Conservation (phyloP, 805 yeast species). For the Myxozyma geophila region DNA sequence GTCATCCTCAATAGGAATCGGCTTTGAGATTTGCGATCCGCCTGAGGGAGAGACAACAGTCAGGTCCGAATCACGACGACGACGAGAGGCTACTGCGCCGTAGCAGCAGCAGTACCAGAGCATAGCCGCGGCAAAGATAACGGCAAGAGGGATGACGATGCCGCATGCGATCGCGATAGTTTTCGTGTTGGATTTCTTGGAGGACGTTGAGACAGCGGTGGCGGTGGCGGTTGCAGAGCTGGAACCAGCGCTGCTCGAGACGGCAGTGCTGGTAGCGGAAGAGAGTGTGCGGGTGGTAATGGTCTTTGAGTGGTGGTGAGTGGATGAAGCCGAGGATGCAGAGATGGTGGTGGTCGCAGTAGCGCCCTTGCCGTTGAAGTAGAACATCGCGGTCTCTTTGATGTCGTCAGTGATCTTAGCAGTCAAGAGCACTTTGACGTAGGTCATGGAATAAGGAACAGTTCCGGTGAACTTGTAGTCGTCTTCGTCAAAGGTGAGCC, state of each 20-base stretch:
- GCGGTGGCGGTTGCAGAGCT: constrained; percentile 13
- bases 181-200: constrained; percentile 46
- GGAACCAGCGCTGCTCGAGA: constrained; percentile 21
- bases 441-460: constrained; percentile 58
- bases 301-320: constrained; percentile 40
- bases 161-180: constrained; percentile 88
- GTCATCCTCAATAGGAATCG: constrained; percentile 34
- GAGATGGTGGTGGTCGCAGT: constrained; percentile 20
- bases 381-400: constrained; percentile 37
- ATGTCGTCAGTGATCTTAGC: constrained; percentile 56
- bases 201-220: constrained; percentile 37
- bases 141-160: constrained; percentile 72
- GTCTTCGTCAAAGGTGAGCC: constrained; percentile 67
- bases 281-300: constrained; percentile 40
- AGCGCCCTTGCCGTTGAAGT: constrained; percentile 43
- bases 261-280: constrained; percentile 41
- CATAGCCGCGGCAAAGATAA: constrained; percentile 54
- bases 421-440: constrained; percentile 50
- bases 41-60: constrained; percentile 25
- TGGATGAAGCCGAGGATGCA: constrained; percentile 40
- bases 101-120: constrained; percentile 61
- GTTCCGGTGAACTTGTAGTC: constrained; percentile 71
- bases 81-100: constrained; percentile 28
- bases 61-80: constrained; percentile 23
- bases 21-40: constrained; percentile 29